Percentiles rank a stretch among this genome's conserved stretches.
Conservation (phyloP, 257 asterid genomes). For the Jacaranda copaia region DNA sequence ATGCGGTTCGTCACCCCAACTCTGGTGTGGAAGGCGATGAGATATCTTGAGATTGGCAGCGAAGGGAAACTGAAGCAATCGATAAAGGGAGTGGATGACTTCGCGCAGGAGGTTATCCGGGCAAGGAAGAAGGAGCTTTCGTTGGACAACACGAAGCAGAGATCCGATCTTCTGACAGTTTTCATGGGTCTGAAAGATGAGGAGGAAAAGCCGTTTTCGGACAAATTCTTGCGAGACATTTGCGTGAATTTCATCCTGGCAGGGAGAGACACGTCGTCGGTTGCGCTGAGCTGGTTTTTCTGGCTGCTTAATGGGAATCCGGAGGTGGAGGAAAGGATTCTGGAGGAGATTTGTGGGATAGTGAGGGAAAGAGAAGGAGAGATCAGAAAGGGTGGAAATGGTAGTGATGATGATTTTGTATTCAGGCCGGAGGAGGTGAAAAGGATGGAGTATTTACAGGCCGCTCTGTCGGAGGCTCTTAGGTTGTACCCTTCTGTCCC, state of each 20-base stretch:
- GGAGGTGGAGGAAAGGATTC: constrained; percentile 72
- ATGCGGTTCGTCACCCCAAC: constrained; percentile 82
- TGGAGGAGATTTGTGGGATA: constrained; percentile 70
- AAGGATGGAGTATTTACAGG: constrained; percentile 96
- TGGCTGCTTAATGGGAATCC: constrained; percentile 72
- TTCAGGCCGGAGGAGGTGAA: constrained; percentile 86
- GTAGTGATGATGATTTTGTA: constrained; percentile 36
- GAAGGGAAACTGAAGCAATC: constrained; percentile 66
- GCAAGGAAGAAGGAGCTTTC: constrained; percentile 74
- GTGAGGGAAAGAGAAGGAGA: constrained; percentile 55
- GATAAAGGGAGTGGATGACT: constrained; percentile 65
- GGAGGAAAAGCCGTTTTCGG: constrained; percentile 59
- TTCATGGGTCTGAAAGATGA: constrained; percentile 78
- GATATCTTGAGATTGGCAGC: constrained; percentile 59
- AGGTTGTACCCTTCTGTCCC: constrained; percentile 96
- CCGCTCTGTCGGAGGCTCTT: constrained; percentile 89
- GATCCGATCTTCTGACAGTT: constrained; percentile 81
- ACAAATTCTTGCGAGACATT: constrained; percentile 71
- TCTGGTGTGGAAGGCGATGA: constrained; percentile 74
- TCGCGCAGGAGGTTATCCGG: constrained; percentile 73
- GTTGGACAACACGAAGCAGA: constrained; percentile 30
- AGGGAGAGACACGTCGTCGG: constrained; percentile 97
- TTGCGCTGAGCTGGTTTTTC: constrained; percentile 95
- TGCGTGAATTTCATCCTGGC: constrained; percentile 94
- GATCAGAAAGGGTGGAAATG: neutral